phyloP scores from a whole-genome alignment of 2,329 filamentous ascomycete species.

The Diplocarpon mali region DNA sequence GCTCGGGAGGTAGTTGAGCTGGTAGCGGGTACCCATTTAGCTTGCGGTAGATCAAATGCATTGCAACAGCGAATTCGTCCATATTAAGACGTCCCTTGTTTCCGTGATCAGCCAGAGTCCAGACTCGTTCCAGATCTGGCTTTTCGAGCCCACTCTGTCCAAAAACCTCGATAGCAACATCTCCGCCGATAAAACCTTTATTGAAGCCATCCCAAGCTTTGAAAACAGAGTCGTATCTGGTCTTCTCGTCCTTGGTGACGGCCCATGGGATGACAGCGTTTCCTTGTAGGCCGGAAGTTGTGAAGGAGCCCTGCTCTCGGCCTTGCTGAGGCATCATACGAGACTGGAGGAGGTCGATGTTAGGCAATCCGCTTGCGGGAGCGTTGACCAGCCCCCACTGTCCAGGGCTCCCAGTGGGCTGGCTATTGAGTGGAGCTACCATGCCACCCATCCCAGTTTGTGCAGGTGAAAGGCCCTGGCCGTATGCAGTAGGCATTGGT shows the following conservation, averaged over 20 bases:
- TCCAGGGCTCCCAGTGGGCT: constrained; percentile 84
- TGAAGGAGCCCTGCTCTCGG: constrained; percentile 72
- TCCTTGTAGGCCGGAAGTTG: constrained; percentile 75
- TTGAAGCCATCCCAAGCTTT: constrained; percentile 91
- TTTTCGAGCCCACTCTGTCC: constrained; percentile 91
- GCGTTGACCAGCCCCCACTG: constrained; percentile 99
- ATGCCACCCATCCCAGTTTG: constrained; percentile 49
- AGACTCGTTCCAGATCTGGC: constrained; percentile 79
- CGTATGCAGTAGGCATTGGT: constrained; percentile 66
- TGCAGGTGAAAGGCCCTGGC: constrained; percentile 48
- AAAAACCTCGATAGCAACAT: constrained; percentile 93
- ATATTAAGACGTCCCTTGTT: constrained; percentile 92
- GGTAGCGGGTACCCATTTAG: constrained; percentile 93
- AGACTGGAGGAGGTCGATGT: constrained; percentile 83
- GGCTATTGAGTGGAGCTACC: constrained; percentile 64
- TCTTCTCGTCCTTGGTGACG: constrained; percentile 97
- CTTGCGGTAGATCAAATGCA: constrained; percentile 98
- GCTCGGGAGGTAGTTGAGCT: constrained; percentile 74
- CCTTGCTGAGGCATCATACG: constrained; percentile 97
- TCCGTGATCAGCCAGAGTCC: constrained; percentile 87
- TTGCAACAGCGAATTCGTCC: constrained; percentile 95
- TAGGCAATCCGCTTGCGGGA: constrained; percentile 77
- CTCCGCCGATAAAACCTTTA: constrained; percentile 85
- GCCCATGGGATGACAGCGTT: constrained; percentile 97
- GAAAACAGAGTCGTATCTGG: constrained; percentile 89